Conservation (phyloP, 2,329 filamentous ascomycete genomes). For the Pseudogymnoascus sp. region DNA sequence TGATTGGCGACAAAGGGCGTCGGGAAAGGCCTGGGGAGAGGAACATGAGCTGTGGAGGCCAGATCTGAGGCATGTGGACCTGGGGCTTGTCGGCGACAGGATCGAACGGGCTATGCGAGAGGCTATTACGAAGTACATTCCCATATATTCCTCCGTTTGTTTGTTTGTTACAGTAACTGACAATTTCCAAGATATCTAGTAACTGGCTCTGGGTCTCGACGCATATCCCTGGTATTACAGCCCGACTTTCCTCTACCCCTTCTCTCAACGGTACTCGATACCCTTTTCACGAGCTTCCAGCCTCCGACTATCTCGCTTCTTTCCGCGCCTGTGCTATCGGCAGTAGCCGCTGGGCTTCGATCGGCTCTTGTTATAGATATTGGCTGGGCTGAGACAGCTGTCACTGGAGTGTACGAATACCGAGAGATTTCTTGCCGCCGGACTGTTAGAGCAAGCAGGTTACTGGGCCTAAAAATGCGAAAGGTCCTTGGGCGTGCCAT, state of each 20-base stretch:
- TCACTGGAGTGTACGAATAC: slow-evolving; percentile 86
- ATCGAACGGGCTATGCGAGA: slow-evolving; percentile 77
- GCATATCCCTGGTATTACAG: slow-evolving; percentile 69
- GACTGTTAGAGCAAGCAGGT: slow-evolving; percentile 68
- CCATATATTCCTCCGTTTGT: not conserved
- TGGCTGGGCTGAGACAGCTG: slow-evolving; percentile 83
- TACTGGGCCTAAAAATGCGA: slow-evolving; percentile 64
- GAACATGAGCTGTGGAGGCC: slow-evolving; percentile 71
- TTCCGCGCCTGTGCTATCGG: slow-evolving; percentile 66
- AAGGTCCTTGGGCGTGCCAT: slow-evolving; percentile 50
- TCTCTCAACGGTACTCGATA: slow-evolving; percentile 67
- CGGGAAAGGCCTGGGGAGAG: slow-evolving; percentile 52
- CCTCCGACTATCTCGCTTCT: slow-evolving; percentile 75
- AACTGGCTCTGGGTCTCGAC: slow-evolving; percentile 69
- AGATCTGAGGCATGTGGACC: slow-evolving; percentile 66
- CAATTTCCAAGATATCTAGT: slow-evolving; percentile 48
- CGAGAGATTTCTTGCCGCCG: slow-evolving; percentile 68
- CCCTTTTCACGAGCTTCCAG: slow-evolving; percentile 75
- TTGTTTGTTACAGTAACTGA: slow-evolving; percentile 16
- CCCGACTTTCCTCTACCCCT: slow-evolving; percentile 71
- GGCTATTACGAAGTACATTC: slow-evolving; percentile 69
- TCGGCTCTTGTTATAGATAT: slow-evolving; percentile 85
- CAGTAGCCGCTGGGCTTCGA: slow-evolving; percentile 74
- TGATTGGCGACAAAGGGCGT: slow-evolving; percentile 42
- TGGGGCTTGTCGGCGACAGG: slow-evolving; percentile 78